Percentiles rank a stretch among this genome's conserved stretches.
Evolutionary conservation across 768 basidiomycete genomes (phyloP).

Genomic region (Suillus lakei): DNA sequence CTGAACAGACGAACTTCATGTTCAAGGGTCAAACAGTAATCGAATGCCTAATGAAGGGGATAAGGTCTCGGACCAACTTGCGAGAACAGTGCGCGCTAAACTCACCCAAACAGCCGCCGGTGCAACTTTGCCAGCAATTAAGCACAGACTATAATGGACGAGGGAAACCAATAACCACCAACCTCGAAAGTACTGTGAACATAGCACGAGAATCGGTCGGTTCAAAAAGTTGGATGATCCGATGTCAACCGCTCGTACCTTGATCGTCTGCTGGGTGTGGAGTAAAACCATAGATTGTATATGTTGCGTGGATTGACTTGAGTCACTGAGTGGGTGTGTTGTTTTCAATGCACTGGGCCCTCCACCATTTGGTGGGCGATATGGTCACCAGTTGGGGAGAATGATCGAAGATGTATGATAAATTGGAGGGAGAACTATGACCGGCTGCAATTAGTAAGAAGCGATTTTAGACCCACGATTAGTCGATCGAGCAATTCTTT

Average conservation of each 20-base stretch:
- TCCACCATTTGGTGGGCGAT: neutral
- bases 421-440: neutral
- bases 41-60: slow-evolving; percentile 6
- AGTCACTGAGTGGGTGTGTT: neutral
- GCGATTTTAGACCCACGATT: neutral
- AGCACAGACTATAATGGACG: neutral
- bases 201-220: neutral
- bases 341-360: neutral
- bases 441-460: neutral
- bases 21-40: slow-evolving; percentile 17
- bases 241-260: slow-evolving; percentile 5
- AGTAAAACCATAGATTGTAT: slow-evolving; percentile 12
- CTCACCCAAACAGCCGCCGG: slow-evolving; percentile 16
- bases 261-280: slow-evolving; percentile 13
- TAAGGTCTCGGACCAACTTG: neutral
- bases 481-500: neutral
- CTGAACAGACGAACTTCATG: slow-evolving; percentile 15
- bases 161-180: neutral
- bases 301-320: neutral
- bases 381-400: neutral
- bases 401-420: neutral
- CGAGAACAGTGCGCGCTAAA: neutral
- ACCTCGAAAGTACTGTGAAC: slow-evolving; percentile 16
- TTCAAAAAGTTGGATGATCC: neutral
- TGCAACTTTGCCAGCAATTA: slow-evolving; percentile 5